phyloP scores from a whole-genome alignment of 2,329 filamentous ascomycete species.

The Westerdykella ornata region DNA sequence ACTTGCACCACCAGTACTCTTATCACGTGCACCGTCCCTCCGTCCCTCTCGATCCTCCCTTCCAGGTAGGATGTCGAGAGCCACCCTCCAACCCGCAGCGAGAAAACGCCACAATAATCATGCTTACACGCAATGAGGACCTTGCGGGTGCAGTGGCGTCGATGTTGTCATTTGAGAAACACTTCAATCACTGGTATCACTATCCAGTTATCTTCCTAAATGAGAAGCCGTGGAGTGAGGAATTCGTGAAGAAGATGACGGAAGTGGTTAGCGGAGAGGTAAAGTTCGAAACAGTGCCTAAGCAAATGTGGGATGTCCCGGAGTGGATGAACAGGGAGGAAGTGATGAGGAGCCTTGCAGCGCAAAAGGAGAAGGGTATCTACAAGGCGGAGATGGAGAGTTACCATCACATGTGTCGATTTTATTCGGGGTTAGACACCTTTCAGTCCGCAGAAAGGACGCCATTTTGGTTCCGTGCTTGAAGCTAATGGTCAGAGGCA shows the following conservation, averaged over 20 bases:
- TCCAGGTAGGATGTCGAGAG: conserved; percentile 7
- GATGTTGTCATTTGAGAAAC: conserved; percentile 57
- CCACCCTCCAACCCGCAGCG: conserved; percentile 3
- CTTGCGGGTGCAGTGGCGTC: conserved; percentile 1
- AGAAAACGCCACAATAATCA: conserved; percentile 7
- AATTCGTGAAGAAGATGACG: conserved; percentile 74
- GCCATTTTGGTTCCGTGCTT: not conserved
- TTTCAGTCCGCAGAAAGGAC: not conserved
- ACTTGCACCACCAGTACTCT: conserved; percentile 4
- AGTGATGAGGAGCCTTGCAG: conserved; percentile 65
- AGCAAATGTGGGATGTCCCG: conserved; percentile 84
- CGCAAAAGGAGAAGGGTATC: conserved; percentile 72
- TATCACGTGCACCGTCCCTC: conserved; percentile 5
- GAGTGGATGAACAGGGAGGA: conserved; percentile 49
- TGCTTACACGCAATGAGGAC: conserved; percentile 6
- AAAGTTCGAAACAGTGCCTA: conserved; percentile 74
- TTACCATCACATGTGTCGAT: conserved; percentile 97
- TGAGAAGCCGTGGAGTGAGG: conserved; percentile 78
- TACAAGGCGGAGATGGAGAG: conserved; percentile 69
- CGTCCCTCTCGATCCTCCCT: conserved; percentile 1
- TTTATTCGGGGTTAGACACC: conserved; percentile 53
- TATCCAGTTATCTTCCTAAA: conserved; percentile 99
- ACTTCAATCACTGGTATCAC: conserved; percentile 95
- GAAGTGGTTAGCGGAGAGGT: conserved; percentile 80
- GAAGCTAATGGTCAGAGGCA: conserved; percentile 39